phyloP scores from a whole-genome alignment of 1,284 basidiomycete species.

The Prillingera fragicola region DNA sequence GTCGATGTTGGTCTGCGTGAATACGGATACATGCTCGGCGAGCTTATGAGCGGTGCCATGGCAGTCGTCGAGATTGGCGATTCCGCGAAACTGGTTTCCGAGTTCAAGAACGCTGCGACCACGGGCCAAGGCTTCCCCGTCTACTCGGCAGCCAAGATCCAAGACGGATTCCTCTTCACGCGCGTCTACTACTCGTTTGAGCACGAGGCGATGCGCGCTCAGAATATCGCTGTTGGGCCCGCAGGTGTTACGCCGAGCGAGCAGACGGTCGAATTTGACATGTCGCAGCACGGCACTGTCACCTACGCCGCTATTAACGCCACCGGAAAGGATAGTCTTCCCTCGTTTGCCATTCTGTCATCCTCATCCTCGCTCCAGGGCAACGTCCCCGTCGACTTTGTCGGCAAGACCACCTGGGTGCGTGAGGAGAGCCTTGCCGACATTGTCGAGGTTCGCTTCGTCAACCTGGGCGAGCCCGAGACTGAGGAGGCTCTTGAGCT shows the following conservation, averaged over 20 bases:
- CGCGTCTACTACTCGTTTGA: conserved; percentile 67
- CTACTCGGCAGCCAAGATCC: conserved; percentile 48
- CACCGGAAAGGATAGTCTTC: conserved; percentile 3
- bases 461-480: conserved; percentile 70
- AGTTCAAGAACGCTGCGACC: conserved; percentile 55
- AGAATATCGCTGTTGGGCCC: conserved; percentile 8
- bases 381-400: conserved; percentile 38
- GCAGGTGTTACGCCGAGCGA: conserved; percentile 11
- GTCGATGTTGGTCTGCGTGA: conserved; percentile 36
- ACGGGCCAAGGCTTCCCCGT: conserved; percentile 44
- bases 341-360: conserved; percentile 10
- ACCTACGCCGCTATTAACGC: neutral
- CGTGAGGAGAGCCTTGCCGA: conserved; percentile 75
- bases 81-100: conserved; percentile 53
- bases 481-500: conserved; percentile 49
- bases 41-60: conserved; percentile 55
- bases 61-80: conserved; percentile 55
- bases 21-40: conserved; percentile 45
- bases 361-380: conserved; percentile 12
- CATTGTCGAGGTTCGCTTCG: conserved; percentile 61
- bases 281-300: conserved; percentile 64
- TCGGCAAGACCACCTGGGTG: conserved; percentile 76
- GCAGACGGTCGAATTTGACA: conserved; percentile 55
- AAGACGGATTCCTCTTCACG: conserved; percentile 49
- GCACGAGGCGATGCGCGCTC: conserved; percentile 1